Base-by-base conservation (phyloP, 148 eudicot species). In the Heliamphora exappendiculata region DNA sequence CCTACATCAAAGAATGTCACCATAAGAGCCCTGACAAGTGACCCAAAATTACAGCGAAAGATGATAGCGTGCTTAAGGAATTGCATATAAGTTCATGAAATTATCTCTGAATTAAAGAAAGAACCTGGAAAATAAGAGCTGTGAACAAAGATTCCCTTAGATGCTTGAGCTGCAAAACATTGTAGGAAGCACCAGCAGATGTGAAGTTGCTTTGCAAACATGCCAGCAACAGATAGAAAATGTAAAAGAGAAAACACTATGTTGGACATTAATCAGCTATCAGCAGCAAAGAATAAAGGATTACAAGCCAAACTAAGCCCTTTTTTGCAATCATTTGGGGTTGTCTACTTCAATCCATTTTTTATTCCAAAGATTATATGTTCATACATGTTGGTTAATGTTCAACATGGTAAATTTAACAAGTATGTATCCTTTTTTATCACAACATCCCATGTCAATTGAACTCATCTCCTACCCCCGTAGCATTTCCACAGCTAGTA, bases 81-180 rank as follows among this genome's bases (percentile, higher is more conserved):
- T 70, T 73, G 47, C 59, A 78, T 1, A 19, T 37, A 67, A 39
- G 79, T 31, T 34, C 12, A 77, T 70, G 39, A 28, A 24, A 50
- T 62, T 34, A 10, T 41, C 17, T 19, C 29, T 9, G 65, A 71
- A 64, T 55, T 33, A 58, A 41, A 33, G 36, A 57, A 79, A 66
- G 29, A 53, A 87, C 90, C 90, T 87, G 90, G 71, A 83, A 81
- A 49, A 87, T 79, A 63, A 87, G 74, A 81, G 67, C 72, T 37
- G 83, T 64, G 76, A 79, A 87, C 44, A 87, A 77, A 50, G 85
- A 68, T 82, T 77, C 86, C 73, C 88, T 81, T 45, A 83, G 80
- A 66, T 77, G 86, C 81, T 83, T 83, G 53, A 87, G 79, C 90
- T 87, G 85, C 71, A 73, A 75, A n/a, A 37, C 44, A 39, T 65